Evolutionary conservation across 768 basidiomycete species (phyloP).

Genomic region (Hortiboletus campestris): DNA sequence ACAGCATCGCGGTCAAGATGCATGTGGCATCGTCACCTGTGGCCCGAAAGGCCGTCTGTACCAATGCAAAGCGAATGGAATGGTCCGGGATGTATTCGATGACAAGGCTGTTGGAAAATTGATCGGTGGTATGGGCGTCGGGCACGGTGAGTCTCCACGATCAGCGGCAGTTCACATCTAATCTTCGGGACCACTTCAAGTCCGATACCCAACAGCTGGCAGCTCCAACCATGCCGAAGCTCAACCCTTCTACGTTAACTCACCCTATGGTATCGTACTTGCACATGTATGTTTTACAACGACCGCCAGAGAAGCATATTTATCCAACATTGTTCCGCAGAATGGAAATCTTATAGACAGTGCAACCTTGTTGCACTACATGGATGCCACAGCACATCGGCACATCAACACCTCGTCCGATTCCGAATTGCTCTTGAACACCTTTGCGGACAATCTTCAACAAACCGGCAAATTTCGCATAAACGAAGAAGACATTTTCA

Average conservation of each 20-base stretch:
- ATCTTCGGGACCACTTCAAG: constrained; percentile 40
- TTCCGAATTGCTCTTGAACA: constrained; percentile 95
- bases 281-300: constrained; percentile 70
- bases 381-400: constrained; percentile 94
- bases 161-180: background rate
- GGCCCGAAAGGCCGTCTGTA: constrained; percentile 93
- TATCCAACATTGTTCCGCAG: constrained; percentile 40
- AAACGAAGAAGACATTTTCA: constrained; percentile 99
- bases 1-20: constrained; percentile 98
- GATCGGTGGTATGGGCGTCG: constrained; percentile 94
- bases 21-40: constrained; percentile 95
- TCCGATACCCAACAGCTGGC: constrained; percentile 97
- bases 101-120: constrained; percentile 69
- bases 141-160: constrained; percentile 68
- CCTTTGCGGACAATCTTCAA: constrained; percentile 96
- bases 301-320: background rate
- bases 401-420: constrained; percentile 99
- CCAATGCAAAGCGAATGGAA: constrained; percentile 98
- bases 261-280: constrained; percentile 98
- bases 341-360: constrained; percentile 99
- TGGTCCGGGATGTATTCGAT: constrained; percentile 98
- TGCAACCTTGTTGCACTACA: constrained; percentile 76
- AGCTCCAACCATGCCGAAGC: constrained; percentile 96
- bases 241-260: constrained; percentile 99
- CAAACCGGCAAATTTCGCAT: constrained; percentile 99